phyloP scores from a whole-genome alignment of 768 basidiomycete genomes.

The Hypholoma sublateritium region DNA sequence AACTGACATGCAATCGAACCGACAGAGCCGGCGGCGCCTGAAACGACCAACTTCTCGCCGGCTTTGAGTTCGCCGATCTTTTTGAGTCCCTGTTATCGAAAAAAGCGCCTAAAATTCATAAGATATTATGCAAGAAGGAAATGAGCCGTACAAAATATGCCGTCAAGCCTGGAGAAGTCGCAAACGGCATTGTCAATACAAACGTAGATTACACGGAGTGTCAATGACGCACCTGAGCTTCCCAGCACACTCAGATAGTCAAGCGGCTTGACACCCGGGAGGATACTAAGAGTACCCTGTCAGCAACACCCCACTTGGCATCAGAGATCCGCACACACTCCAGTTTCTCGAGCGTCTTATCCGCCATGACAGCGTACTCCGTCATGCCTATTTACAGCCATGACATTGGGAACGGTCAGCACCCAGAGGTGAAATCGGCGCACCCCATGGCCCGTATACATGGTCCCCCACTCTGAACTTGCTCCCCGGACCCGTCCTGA shows the following conservation, averaged over 20 bases:
- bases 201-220: not conserved
- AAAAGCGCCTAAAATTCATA: constrained; percentile 1
- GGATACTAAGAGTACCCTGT: constrained; percentile 37
- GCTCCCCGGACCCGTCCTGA: constrained; percentile 55
- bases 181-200: not conserved
- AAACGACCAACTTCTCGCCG: constrained; percentile 83
- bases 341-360: constrained; percentile 49
- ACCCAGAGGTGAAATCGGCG: constrained; percentile 19
- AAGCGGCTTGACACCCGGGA: constrained; percentile 59
- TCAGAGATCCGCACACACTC: constrained; percentile 34
- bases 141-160: constrained; percentile 75
- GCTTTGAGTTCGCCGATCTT: constrained; percentile 79
- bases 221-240: constrained; percentile 50
- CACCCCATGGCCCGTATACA: constrained; percentile 65
- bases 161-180: constrained; percentile 58
- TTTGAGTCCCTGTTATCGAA: constrained; percentile 62
- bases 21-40: constrained; percentile 90
- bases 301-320: not conserved
- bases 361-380: constrained; percentile 66
- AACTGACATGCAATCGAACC: constrained; percentile 85
- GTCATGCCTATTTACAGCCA: constrained; percentile 59
- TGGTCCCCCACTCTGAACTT: constrained; percentile 63
- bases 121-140: not conserved
- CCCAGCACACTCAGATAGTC: constrained; percentile 87
- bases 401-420: not conserved